Conservation (phyloP, 148 eudicot species). For the Rhododendron molle region DNA sequence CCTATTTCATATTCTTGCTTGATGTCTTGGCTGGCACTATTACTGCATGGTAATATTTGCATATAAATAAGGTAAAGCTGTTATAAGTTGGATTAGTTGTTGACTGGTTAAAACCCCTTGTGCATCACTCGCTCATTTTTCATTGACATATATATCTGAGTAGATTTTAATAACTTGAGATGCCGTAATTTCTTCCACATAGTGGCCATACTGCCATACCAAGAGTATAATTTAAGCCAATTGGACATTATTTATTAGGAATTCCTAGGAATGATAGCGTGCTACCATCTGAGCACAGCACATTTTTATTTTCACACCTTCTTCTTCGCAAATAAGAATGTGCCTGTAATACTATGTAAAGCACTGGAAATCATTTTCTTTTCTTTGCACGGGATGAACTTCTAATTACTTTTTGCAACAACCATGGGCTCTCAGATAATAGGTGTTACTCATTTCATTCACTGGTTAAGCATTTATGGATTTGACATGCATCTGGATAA, state of each 20-base stretch:
- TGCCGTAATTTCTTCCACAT: background rate
- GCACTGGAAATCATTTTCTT: background rate
- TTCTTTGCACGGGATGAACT: background rate
- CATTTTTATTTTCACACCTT: background rate
- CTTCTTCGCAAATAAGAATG: background rate
- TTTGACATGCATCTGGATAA: background rate
- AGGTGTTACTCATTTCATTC: background rate
- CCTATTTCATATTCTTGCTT: background rate
- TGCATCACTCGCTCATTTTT: background rate
- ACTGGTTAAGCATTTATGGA: background rate
- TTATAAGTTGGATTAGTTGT: background rate
- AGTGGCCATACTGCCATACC: background rate
- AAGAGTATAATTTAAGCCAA: background rate
- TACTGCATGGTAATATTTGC: background rate
- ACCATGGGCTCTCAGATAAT: background rate
- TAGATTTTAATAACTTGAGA: background rate
- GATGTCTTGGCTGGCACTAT: background rate
- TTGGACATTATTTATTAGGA: background rate
- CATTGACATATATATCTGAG: background rate
- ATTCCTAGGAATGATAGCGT: background rate
- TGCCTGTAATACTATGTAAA: background rate
- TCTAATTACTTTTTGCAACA: background rate
- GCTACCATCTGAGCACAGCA: background rate
- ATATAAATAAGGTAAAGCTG: background rate
- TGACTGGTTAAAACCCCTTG: background rate